Base-by-base conservation (phyloP, 768 basidiomycete genomes). In the Rhodotorula graminis region DNA sequence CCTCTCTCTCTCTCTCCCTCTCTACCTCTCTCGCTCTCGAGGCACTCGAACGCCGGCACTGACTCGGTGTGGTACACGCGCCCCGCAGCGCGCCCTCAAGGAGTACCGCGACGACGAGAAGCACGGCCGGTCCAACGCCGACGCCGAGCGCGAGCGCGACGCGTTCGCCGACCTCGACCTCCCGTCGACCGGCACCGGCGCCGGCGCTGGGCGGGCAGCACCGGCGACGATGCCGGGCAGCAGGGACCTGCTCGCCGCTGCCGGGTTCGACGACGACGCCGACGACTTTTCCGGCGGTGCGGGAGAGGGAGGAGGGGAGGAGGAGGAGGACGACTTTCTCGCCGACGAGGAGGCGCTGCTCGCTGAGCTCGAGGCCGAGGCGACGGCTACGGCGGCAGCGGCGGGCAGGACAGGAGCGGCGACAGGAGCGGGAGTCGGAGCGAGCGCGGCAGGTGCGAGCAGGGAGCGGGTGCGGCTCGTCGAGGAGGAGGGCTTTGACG, bases 71-170 rank as follows among this genome's bases (percentile, higher is more conserved):
- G n/a, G n/a, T n/a, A n/a, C n/a, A n/a, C n/a, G n/a, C n/a, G n/a
- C n/a, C 29, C 49, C 59, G 37, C 67, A 72, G 71, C 58, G 64
- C 31, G 64, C 61, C 2, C 61, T 74, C 55, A 72, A 70, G 64
- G 31, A 52, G 37, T 75, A 75, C 71, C 56, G 63, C 61, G 62
- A 69, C 65, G 42, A 63, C 21, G 61, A 33, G 69, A 82, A 87
- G 65, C 84, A 84, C 18, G 85, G 85, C 66, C 83, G 83, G 59
- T 82, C 80, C 61, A 16, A 47, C 37, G 46, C 42, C 44, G 68
- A 57, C 47, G 55, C 64, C 15, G 31, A 14, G 46, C 57, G 46
- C 52, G 84, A 85, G 73, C 80, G 81, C n/a, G 81, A 78, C 19
- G 79, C 82, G 71, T 83, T 84, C 82, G 80, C 80, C 29, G 76